Conservation (phyloP, 805 yeast species). For the Metschnikowia kofuensis region DNA sequence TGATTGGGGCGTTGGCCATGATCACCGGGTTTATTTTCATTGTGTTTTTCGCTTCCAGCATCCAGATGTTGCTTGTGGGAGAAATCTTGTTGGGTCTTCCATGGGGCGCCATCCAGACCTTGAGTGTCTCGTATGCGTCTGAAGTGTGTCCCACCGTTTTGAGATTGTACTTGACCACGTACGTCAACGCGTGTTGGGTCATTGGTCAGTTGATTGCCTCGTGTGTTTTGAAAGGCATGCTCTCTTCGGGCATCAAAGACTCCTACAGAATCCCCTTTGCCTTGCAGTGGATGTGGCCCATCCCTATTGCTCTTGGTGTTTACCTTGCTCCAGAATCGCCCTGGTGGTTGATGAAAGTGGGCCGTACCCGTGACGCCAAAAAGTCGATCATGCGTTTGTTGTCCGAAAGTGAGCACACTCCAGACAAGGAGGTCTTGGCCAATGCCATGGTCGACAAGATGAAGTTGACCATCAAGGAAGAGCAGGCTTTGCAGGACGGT, state of each 20-base stretch:
- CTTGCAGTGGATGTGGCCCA: slow-evolving; percentile 39
- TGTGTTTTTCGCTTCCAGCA: slow-evolving; percentile 37
- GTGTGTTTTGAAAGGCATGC: slow-evolving; percentile 28
- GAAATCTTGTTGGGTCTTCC: slow-evolving; percentile 40
- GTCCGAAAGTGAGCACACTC: slow-evolving; percentile 26
- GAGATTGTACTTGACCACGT: slow-evolving; percentile 39
- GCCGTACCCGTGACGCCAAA: slow-evolving; percentile 31
- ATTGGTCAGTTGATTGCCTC: slow-evolving; percentile 41
- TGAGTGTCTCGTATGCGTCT: slow-evolving; percentile 41
- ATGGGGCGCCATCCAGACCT: slow-evolving; percentile 42
- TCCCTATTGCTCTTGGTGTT: slow-evolving; percentile 33
- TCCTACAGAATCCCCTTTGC: too few species aligned
- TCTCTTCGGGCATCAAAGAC: too few species aligned
- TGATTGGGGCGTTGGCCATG: slow-evolving; percentile 26
- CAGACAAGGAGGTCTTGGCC: slow-evolving; percentile 32
- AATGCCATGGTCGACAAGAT: slow-evolving; percentile 45
- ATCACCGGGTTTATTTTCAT: slow-evolving; percentile 36
- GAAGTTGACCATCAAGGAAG: slow-evolving; percentile 45
- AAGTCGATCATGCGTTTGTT: slow-evolving; percentile 24
- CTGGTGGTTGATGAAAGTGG: slow-evolving; percentile 43
- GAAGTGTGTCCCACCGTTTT: slow-evolving; percentile 43
- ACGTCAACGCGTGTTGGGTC: slow-evolving; percentile 36
- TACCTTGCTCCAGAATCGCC: slow-evolving; percentile 46
- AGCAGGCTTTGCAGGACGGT: slow-evolving; percentile 22
- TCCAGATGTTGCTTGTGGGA: slow-evolving; percentile 38